Evolutionary conservation across 2,329 filamentous ascomycete species (phyloP).

Genomic region (Verticillium longisporum): DNA sequence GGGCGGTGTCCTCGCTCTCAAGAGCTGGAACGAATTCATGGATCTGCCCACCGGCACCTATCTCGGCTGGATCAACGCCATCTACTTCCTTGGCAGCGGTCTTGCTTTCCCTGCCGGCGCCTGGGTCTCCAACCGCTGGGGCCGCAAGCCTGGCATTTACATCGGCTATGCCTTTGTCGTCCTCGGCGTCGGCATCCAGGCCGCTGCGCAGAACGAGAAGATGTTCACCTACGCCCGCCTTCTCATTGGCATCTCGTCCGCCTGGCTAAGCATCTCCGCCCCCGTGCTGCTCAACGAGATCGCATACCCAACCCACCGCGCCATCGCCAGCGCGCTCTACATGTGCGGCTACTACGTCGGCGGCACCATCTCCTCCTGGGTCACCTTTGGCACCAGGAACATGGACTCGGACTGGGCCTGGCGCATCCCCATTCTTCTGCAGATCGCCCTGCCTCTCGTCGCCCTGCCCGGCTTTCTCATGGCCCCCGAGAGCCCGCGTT

Average conservation of each 20-base stretch:
- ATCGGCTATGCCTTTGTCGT: constrained; percentile 49
- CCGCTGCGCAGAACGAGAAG: constrained; percentile 32
- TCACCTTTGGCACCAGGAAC: constrained; percentile 40
- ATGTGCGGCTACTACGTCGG: constrained; percentile 51
- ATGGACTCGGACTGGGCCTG: constrained; percentile 44
- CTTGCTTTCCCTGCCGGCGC: constrained; percentile 50
- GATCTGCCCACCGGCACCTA: constrained; percentile 32
- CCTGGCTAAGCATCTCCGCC: constrained; percentile 35
- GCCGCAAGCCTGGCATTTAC: constrained; percentile 45
- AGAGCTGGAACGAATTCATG: constrained; percentile 40
- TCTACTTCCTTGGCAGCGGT: constrained; percentile 54
- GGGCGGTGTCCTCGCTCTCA: constrained; percentile 35
- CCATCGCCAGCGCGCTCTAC: constrained; percentile 43
- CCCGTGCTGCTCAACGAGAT: constrained; percentile 47
- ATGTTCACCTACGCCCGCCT: constrained; percentile 47
- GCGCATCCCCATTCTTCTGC: constrained; percentile 41
- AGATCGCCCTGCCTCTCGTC: constrained; percentile 38
- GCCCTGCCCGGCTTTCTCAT: constrained; percentile 44
- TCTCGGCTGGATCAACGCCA: constrained; percentile 48
- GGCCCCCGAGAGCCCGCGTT: constrained; percentile 37
- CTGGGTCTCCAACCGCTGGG: constrained; percentile 45
- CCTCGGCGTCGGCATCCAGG: constrained; percentile 49
- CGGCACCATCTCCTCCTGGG: constrained; percentile 35
- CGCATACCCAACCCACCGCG: constrained; percentile 42
- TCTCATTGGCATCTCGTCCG: constrained; percentile 41